A percentile compares a stretch with the other conserved stretches of the same genome.
Conservation (phyloP, 441 rosid species). For the Viola pubescens region DNA sequence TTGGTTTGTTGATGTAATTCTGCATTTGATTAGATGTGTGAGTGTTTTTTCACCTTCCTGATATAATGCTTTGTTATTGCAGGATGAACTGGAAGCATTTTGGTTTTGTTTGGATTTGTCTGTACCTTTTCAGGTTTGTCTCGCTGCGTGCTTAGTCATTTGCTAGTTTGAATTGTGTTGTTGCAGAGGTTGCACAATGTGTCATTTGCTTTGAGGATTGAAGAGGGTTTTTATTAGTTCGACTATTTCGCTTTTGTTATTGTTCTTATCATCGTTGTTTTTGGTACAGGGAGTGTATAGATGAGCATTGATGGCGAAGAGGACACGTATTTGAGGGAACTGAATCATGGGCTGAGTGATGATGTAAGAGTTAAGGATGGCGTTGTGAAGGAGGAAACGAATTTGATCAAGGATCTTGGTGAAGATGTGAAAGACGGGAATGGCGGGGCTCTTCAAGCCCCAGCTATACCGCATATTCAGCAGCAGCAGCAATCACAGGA, state of each 20-base stretch:
- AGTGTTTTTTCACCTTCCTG: neutral
- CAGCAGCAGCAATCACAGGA: constrained; percentile 44
- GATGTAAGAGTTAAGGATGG: constrained; percentile 36
- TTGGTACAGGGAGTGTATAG: constrained; percentile 28
- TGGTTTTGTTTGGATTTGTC: constrained; percentile 8
- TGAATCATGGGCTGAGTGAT: constrained; percentile 24
- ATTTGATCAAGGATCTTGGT: constrained; percentile 34
- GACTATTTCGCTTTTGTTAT: constrained; percentile 20
- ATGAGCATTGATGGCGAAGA: constrained; percentile 23
- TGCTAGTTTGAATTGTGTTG: constrained; percentile 22
- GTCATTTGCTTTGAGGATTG: constrained; percentile 4
- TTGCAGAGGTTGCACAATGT: constrained; percentile 23
- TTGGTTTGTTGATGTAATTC: constrained; percentile 8
- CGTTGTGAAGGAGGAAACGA: constrained; percentile 29
- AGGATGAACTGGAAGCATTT: constrained; percentile 10
- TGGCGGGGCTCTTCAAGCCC: constrained; percentile 26
- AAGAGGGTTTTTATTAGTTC: constrained; percentile 17
- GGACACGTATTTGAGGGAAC: constrained; percentile 17
- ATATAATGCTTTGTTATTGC: constrained; percentile 14
- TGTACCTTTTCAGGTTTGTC: constrained; percentile 10
- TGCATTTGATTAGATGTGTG: no score
- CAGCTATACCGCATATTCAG: constrained; percentile 28
- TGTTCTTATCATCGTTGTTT: constrained; percentile 17
- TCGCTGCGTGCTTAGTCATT: constrained; percentile 8
- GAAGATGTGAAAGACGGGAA: constrained; percentile 27